Evolutionary conservation across 495 filamentous ascomycete species (phyloP).

Genomic region (Neurospora sp.): DNA sequence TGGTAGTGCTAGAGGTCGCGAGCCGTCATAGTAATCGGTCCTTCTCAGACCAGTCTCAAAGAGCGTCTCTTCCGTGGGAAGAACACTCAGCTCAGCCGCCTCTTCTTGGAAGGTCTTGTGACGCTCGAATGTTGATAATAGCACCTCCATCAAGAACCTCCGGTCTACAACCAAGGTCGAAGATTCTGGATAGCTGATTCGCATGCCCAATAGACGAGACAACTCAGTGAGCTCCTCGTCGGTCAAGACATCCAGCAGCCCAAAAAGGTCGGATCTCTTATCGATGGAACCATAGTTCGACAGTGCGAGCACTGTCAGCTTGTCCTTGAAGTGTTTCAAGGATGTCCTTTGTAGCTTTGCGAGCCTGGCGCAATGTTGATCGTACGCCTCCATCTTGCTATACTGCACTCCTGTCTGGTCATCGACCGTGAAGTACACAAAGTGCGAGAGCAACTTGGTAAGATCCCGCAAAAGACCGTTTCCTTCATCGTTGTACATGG

Average conservation of each 20-base stretch:
- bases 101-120: conserved; percentile 76
- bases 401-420: conserved; percentile 78
- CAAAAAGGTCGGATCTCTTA: conserved; percentile 65
- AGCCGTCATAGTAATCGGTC: conserved; percentile 84
- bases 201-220: conserved; percentile 60
- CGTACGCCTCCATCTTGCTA: conserved; percentile 61
- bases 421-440: conserved; percentile 78
- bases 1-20: conserved; percentile 79
- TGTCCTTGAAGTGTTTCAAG: conserved; percentile 78
- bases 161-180: conserved; percentile 52
- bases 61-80: conserved; percentile 78
- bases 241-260: conserved; percentile 60
- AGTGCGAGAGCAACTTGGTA: conserved; percentile 69
- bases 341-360: conserved; percentile 73
- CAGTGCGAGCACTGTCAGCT: conserved; percentile 79
- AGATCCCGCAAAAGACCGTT: conserved; percentile 79
- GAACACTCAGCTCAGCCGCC: conserved; percentile 54
- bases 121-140: conserved; percentile 70
- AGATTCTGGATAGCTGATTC: conserved; percentile 68
- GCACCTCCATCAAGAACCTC: conserved; percentile 60
- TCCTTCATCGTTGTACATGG: conserved; percentile 60
- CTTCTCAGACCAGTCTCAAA: conserved; percentile 77
- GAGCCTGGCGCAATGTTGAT: conserved; percentile 63
- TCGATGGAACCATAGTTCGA: conserved; percentile 89
- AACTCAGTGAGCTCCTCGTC: conserved; percentile 65